Percentiles rank a stretch among this genome's conserved stretches.
phyloP scores from a whole-genome alignment of 176 grass and related monocot genomes.

The Phoenix roebelenii region DNA sequence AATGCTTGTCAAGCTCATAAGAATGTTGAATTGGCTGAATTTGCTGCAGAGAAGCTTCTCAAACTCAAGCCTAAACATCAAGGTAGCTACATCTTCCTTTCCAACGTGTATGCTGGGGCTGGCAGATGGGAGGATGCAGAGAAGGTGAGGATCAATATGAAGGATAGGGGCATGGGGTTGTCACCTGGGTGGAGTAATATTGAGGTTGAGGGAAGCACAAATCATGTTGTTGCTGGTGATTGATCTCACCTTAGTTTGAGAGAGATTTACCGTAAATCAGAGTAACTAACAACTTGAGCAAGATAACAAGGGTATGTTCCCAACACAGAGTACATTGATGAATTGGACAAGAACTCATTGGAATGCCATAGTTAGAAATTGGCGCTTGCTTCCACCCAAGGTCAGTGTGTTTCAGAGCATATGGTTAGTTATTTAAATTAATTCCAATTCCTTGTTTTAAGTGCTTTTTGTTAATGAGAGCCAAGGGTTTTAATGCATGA shows the following conservation, averaged over 20 bases:
- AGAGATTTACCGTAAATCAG: conserved; percentile 24
- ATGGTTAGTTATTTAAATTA: no score
- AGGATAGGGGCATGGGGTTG: conserved; percentile 14
- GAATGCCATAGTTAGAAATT: conserved; percentile 31
- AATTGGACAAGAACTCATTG: conserved; percentile 33
- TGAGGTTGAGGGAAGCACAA: conserved; percentile 6
- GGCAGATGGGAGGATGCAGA: conserved; percentile 32
- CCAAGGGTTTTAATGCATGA: no score
- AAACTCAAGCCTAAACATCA: conserved; percentile 27
- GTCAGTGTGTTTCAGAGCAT: no score
- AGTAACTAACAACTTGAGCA: conserved; percentile 19
- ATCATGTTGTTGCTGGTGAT: conserved; percentile 35
- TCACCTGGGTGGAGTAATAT: conserved; percentile 28
- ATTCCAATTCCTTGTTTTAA: no score
- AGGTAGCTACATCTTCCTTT: conserved; percentile 25
- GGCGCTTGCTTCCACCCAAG: conserved; percentile 2
- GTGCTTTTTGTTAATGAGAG: no score
- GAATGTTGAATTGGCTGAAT: conserved; percentile 21
- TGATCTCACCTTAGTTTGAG: conserved; percentile 16
- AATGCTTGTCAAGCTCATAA: conserved; percentile 28
- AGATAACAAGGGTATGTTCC: conserved; percentile 30
- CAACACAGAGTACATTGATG: conserved; percentile 29
- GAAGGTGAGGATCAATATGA: conserved; percentile 26
- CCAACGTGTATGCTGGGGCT: conserved; percentile 26
- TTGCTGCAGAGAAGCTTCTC: conserved; percentile 33